Percentiles rank a stretch among this genome's conserved stretches.
These are phyloP conservation scores for Sisymbrium irio DNA, from an alignment of 345 rosid genomes.

Conservation along the genomic window DNA sequence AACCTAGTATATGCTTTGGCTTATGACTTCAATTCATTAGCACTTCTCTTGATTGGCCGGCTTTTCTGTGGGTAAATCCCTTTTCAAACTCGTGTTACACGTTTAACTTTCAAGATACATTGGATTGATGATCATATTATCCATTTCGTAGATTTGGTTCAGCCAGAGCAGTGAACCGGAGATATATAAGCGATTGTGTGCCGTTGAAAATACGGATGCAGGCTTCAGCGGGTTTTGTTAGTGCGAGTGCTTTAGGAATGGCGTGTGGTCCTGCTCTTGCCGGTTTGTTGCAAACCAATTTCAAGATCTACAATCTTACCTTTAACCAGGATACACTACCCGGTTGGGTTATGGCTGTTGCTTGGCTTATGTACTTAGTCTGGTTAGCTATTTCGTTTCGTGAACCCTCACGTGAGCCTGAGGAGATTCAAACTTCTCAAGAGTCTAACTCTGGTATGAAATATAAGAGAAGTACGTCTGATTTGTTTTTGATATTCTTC, in stretches of 20 bases:
- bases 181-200: slow-evolving; percentile 93
- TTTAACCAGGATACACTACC: slow-evolving; percentile 80
- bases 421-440: slow-evolving; percentile 38
- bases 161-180: slow-evolving; percentile 95
- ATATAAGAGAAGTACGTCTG: background rate
- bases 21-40: slow-evolving; percentile 66
- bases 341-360: slow-evolving; percentile 94
- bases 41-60: slow-evolving; percentile 71
- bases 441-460: slow-evolving; percentile 50
- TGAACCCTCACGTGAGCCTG: slow-evolving; percentile 61
- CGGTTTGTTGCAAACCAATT: slow-evolving; percentile 75
- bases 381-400: slow-evolving; percentile 77
- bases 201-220: slow-evolving; percentile 84
- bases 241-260: slow-evolving; percentile 99
- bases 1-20: slow-evolving; percentile 82
- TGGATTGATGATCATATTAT: background rate
- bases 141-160: slow-evolving; percentile 63
- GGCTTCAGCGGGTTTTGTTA: slow-evolving; percentile 96
- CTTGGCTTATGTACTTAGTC: slow-evolving; percentile 78
- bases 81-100: background rate
- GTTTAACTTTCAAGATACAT: background rate
- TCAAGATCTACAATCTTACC: slow-evolving; percentile 67
- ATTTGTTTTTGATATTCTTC: background rate
- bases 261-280: slow-evolving; percentile 99
- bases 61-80: slow-evolving; percentile 84